These are phyloP conservation scores for Magnaporthiopsis incrustans DNA, from an alignment of 2,329 filamentous ascomycete genomes.

Conservation along the genomic window DNA sequence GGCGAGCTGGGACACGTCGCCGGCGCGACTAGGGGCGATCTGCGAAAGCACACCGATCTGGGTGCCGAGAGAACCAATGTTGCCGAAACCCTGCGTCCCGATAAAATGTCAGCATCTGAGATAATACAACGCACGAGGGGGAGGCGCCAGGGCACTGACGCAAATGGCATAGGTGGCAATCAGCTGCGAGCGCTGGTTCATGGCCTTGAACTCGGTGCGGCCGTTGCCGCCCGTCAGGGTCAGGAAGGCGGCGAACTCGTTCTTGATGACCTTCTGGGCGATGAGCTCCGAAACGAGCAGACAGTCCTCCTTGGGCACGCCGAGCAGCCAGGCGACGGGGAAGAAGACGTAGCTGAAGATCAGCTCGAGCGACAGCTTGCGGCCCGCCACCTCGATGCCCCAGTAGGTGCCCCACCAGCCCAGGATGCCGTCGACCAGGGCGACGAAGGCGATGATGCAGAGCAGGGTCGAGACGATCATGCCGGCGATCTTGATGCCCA, in stretches of 20 bases:
- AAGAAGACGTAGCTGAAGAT: constrained; percentile 73
- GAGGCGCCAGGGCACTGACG: constrained; percentile 31
- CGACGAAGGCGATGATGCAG: constrained; percentile 73
- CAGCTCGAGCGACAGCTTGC: constrained; percentile 64
- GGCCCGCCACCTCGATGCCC: constrained; percentile 48
- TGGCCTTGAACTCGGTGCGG: constrained; percentile 40
- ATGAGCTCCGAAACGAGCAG: constrained; percentile 67
- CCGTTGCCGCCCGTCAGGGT: constrained; percentile 31
- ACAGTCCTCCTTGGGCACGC: constrained; percentile 60
- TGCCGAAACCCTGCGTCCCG: constrained; percentile 56
- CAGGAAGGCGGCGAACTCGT: constrained; percentile 76
- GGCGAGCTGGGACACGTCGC: constrained; percentile 68
- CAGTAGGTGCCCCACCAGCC: constrained; percentile 77
- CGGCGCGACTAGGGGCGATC: constrained; percentile 64
- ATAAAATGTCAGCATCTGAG: constrained; percentile 16
- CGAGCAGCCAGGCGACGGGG: constrained; percentile 72
- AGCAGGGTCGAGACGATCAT: constrained; percentile 76
- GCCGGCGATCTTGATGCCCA: constrained; percentile 78
- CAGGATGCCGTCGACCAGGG: constrained; percentile 65
- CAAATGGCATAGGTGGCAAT: constrained; percentile 85
- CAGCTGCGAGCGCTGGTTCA: constrained; percentile 64
- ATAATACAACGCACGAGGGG: neutral
- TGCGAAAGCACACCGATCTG: constrained; percentile 84
- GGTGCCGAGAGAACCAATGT: constrained; percentile 79
- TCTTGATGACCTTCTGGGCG: constrained; percentile 77